Evolutionary conservation across 2,329 filamentous ascomycete genomes (phyloP).

Genomic region (Madurella mycetomatis): DNA sequence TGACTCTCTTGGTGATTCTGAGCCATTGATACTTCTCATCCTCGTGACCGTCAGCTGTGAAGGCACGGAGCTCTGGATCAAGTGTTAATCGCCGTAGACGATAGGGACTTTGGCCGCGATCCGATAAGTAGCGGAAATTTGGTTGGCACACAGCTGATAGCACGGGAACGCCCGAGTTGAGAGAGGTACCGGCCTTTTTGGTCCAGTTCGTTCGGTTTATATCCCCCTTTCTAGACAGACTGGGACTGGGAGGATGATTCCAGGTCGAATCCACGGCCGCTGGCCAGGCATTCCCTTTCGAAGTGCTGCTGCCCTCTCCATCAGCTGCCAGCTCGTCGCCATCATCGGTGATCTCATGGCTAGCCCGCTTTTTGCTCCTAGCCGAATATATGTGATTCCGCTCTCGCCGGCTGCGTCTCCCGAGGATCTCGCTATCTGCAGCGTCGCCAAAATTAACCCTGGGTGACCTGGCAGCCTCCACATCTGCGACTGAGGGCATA

Average conservation of each 20-base stretch:
- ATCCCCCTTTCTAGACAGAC: constrained; percentile 14
- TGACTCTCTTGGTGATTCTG: constrained; percentile 13
- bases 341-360: constrained; percentile 3
- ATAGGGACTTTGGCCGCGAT: not conserved
- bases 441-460: constrained; percentile 2
- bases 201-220: constrained; percentile 8
- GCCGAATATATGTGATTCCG: not conserved
- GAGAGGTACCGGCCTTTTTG: not conserved
- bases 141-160: constrained; percentile 14
- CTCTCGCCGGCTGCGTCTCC: not conserved
- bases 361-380: constrained; percentile 12
- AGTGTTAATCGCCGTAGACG: not conserved
- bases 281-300: not conserved
- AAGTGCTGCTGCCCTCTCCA: not conserved
- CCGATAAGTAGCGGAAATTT: constrained; percentile 5
- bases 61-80: constrained; percentile 12
- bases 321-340: constrained; percentile 9
- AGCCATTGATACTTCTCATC: constrained; percentile 18
- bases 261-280: not conserved
- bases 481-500: not conserved
- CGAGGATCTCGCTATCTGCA: constrained; percentile 14
- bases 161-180: not conserved
- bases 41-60: constrained; percentile 3
- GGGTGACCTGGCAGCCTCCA: not conserved
- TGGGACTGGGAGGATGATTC: not conserved